These are phyloP conservation scores for Dianthus caryophyllus DNA, from an alignment of 148 eudicot species.

Conservation along the genomic window DNA sequence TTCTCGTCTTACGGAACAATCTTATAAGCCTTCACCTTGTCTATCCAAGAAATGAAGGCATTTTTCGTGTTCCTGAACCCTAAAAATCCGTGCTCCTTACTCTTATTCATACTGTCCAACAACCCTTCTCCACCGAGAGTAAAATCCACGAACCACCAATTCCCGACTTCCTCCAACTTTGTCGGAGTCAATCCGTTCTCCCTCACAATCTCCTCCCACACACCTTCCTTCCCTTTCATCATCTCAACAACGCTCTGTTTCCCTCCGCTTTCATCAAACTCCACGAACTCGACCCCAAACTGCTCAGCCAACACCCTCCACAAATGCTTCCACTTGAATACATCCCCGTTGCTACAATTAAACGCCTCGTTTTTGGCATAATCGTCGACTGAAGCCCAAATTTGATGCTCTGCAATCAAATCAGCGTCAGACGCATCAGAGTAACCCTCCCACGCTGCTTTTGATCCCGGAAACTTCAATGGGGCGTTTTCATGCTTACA, in stretches of 20 bases:
- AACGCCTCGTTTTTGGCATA: slow-evolving; percentile 46
- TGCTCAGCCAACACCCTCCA: slow-evolving; percentile 43
- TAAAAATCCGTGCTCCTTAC: slow-evolving; percentile 51
- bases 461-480: slow-evolving; percentile 34
- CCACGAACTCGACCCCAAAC: slow-evolving; percentile 35
- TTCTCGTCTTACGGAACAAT: slow-evolving; percentile 30
- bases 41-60: slow-evolving; percentile 39
- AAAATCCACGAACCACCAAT: slow-evolving; percentile 34
- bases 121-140: slow-evolving; percentile 10
- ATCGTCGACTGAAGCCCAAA: slow-evolving; percentile 48
- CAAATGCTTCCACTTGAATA: slow-evolving; percentile 47
- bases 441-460: slow-evolving; percentile 35
- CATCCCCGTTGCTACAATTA: slow-evolving; percentile 44
- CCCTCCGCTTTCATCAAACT: slow-evolving; percentile 20
- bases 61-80: slow-evolving; percentile 47
- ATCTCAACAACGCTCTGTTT: slow-evolving; percentile 27
- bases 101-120: slow-evolving; percentile 45
- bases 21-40: slow-evolving; percentile 41
- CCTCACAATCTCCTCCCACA: slow-evolving; percentile 44
- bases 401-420: slow-evolving; percentile 44
- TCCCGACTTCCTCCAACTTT: slow-evolving; percentile 35
- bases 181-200: slow-evolving; percentile 30
- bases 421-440: slow-evolving; percentile 40
- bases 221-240: slow-evolving; percentile 35
- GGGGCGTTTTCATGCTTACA: slow-evolving; percentile 41